These are phyloP conservation scores for Spencermartinsiella europaea DNA, from an alignment of 805 yeast species.

Conservation along the genomic window DNA sequence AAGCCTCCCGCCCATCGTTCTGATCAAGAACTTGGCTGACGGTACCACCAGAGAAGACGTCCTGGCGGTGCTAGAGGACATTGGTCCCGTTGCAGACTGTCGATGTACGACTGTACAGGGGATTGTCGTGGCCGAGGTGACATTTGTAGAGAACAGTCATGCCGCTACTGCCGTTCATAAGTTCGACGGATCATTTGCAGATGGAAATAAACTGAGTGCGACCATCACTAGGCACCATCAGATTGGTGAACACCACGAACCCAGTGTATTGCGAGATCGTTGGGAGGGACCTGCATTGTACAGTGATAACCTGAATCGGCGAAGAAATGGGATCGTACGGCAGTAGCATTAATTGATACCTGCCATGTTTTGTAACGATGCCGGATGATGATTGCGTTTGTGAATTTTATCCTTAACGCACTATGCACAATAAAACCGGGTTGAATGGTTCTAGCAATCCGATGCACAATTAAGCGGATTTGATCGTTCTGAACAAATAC, in stretches of 20 bases:
- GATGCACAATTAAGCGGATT: no score
- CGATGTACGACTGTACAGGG: slow-evolving; percentile 14
- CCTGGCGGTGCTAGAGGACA: slow-evolving; percentile 20
- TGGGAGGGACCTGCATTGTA: slow-evolving; percentile 20
- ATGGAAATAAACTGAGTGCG: slow-evolving; percentile 40
- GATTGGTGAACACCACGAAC: slow-evolving; percentile 10
- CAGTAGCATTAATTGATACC: no score
- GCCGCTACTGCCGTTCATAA: slow-evolving; percentile 31
- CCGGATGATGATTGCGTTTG: no score
- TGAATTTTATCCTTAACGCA: no score
- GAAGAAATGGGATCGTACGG: slow-evolving; percentile 3
- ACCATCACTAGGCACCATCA: slow-evolving; percentile 24
- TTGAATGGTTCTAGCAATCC: no score
- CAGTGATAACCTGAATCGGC: slow-evolving; percentile 13
- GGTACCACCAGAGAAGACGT: slow-evolving; percentile 32
- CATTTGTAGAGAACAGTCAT: slow-evolving; percentile 26
- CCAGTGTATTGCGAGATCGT: not conserved
- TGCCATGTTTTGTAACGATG: no score
- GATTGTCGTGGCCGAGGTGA: slow-evolving; percentile 25
- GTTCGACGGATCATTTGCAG: slow-evolving; percentile 44
- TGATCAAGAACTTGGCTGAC: slow-evolving; percentile 27
- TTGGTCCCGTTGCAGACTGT: slow-evolving; percentile 24
- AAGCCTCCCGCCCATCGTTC: slow-evolving; percentile 24
- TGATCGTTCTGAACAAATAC: no score
- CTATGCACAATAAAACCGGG: no score